phyloP scores from a whole-genome alignment of 148 eudicot species.

The Silene conica region DNA sequence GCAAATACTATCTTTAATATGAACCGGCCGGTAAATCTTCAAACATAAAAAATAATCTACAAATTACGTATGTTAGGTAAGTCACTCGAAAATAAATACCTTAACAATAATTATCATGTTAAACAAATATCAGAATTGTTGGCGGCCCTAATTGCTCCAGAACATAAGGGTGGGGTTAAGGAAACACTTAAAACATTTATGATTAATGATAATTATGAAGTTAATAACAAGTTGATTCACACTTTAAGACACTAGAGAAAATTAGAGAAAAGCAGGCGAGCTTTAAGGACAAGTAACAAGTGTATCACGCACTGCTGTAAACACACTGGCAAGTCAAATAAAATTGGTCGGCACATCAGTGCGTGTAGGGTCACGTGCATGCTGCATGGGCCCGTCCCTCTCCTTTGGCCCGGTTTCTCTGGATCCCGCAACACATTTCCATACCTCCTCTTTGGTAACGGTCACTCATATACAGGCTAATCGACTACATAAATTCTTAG shows the following conservation, averaged over 20 bases:
- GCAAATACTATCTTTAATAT: too few relatives aligned
- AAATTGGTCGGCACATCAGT: slow-evolving; percentile 21
- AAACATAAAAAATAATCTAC: too few relatives aligned
- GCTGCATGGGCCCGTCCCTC: slow-evolving; percentile 14
- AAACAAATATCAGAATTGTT: too few relatives aligned
- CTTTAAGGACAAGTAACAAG: neutral
- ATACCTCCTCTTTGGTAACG: slow-evolving; percentile 9
- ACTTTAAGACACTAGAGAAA: too few relatives aligned
- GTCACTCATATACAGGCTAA: neutral
- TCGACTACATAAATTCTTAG: too few relatives aligned
- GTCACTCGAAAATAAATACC: too few relatives aligned
- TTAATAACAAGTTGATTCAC: neutral
- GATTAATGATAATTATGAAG: neutral
- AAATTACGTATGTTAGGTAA: too few relatives aligned
- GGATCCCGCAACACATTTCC: neutral
- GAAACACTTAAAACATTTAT: neutral
- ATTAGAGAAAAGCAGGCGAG: neutral
- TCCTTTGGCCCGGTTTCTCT: slow-evolving; percentile 3
- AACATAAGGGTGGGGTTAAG: neutral
- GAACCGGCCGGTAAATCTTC: too few relatives aligned
- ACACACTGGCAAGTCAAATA: neutral
- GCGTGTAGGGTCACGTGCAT: slow-evolving; percentile 20
- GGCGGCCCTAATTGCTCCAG: neutral
- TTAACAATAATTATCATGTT: too few relatives aligned
- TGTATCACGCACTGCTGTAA: slow-evolving; percentile 3